These are phyloP conservation scores for Debaryomyces subglobosus DNA, from an alignment of 1,139 yeast species.

Conservation along the genomic window DNA sequence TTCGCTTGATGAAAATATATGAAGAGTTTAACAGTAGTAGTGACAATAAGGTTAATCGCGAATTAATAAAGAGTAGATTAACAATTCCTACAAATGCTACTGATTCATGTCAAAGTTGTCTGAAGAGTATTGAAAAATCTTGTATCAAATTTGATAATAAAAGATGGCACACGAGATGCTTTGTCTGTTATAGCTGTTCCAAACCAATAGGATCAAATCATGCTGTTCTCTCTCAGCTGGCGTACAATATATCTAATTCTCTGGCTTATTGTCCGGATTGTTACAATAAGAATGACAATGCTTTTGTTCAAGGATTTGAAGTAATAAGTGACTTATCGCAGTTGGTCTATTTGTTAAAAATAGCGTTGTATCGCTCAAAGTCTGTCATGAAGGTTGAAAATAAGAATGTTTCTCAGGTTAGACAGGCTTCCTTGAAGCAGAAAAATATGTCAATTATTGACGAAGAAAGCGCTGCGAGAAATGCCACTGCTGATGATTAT, in stretches of 20 bases:
- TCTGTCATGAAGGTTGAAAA: slow-evolving; percentile 52
- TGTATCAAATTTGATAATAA: slow-evolving; percentile 64
- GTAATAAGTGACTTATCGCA: slow-evolving; percentile 72
- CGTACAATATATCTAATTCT: slow-evolving; percentile 27
- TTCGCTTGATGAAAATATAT: slow-evolving; percentile 40
- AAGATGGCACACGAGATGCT: slow-evolving; percentile 85
- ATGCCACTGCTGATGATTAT: slow-evolving; percentile 47
- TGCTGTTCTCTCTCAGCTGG: slow-evolving; percentile 37
- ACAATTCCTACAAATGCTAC: slow-evolving; percentile 64
- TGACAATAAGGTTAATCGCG: slow-evolving; percentile 5
- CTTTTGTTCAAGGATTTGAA: slow-evolving; percentile 51
- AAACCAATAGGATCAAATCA: slow-evolving; percentile 28
- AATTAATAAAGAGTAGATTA: slow-evolving; percentile 37
- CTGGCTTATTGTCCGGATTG: slow-evolving; percentile 61
- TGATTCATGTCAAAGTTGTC: slow-evolving; percentile 75
- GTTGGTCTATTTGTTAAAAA: slow-evolving; percentile 73
- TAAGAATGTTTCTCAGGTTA: neutral
- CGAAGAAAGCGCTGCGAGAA: slow-evolving; percentile 20
- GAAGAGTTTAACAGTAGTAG: slow-evolving; percentile 25
- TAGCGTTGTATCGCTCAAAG: slow-evolving; percentile 80
- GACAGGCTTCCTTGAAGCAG: slow-evolving; percentile 7
- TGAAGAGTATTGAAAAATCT: slow-evolving; percentile 77
- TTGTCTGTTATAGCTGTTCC: slow-evolving; percentile 61
- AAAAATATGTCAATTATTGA: slow-evolving; percentile 19
- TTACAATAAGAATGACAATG: slow-evolving; percentile 49